Base-by-base conservation (phyloP, 2,329 filamentous ascomycete genomes). In the Pseudopyrenochaeta lycopersici region DNA sequence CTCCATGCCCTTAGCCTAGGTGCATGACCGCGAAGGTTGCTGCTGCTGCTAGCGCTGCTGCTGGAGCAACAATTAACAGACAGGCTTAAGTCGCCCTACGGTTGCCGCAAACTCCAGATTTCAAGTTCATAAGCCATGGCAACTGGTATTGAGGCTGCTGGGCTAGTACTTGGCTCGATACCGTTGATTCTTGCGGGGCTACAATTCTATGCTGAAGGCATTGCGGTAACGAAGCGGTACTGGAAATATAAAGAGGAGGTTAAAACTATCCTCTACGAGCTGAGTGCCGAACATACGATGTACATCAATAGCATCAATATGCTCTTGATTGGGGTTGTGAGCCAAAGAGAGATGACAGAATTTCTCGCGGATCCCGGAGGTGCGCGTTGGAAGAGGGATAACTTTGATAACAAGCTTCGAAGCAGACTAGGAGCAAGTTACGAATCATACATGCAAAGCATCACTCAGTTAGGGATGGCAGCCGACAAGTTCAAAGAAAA, bases 131-230 rank as follows among this genome's bases (percentile, higher is more conserved):
- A 27, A 9, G 4, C 23, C 29, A 58, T 52, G 39, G 54, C 45
- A 33, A 51, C 59, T 17, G 66, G 66, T 2, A 40, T 70, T 2
- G 65, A 70, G 41, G 52, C 59, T 7, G 65, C 62, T 29, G 67
- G 67, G 3, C 40, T 70, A 2, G 62, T 70, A 4, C 61, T 77
- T 7, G 71, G 68, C 14, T 57, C 70, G 3, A 55, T 78, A 9
- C 74, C 75, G 1, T 49, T 78, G 4, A 50, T 76, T 12, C 65
- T 76, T 5, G 58, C 64, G n/a, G 63, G 70, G 1, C 54, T 76
- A 2, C 60, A 74, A 32, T 64, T 68, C 35, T 76, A 76, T 40
- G 63, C 56, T 1, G 63, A 74, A 38, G 72, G 71, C 0, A 67
- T 70, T 20, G 59, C 56, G 6, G 68, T 64, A 2, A 68, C 74